A percentile compares a stretch with the other conserved stretches of the same genome.
These are phyloP conservation scores for Eutrema heterophyllum DNA, from an alignment of 345 rosid species.

Conservation along the genomic window DNA sequence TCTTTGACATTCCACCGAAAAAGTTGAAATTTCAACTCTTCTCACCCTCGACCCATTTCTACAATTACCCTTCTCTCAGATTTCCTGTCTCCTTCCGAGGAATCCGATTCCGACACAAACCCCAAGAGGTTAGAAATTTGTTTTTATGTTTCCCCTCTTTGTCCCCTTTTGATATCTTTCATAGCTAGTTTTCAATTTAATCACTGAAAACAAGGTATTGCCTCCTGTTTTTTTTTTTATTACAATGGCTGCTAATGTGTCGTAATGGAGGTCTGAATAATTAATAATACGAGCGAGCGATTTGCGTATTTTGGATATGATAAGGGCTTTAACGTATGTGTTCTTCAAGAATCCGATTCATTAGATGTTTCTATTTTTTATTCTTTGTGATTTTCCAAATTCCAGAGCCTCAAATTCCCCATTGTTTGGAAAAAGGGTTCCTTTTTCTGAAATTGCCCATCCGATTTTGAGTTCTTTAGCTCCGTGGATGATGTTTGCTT, in stretches of 20 bases:
- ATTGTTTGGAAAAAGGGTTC: not conserved
- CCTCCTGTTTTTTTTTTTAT: not conserved
- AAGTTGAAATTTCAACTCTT: conserved; percentile 18
- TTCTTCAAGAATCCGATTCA: not conserved
- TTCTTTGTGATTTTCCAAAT: not conserved
- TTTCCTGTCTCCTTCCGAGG: conserved; percentile 19
- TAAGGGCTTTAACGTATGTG: not conserved
- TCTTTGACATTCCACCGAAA: conserved; percentile 20
- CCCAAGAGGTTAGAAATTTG: conserved; percentile 1
- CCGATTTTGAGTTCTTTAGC: not conserved
- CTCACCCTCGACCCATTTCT: not conserved
- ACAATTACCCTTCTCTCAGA: not conserved
- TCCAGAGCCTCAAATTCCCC: not conserved
- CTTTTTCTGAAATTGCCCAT: not conserved
- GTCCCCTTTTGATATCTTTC: not conserved
- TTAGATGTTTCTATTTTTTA: not conserved
- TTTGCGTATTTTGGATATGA: not conserved
- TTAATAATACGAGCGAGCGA: not conserved
- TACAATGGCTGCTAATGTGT: conserved; percentile 2
- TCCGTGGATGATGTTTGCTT: conserved; percentile 6
- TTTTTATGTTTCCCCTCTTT: not conserved
- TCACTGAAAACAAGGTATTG: not conserved
- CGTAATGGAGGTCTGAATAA: not conserved
- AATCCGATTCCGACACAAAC: conserved; percentile 18
- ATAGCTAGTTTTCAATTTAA: not conserved